phyloP scores from a whole-genome alignment of 2,329 filamentous ascomycete genomes.

The Verticillium nubilum region DNA sequence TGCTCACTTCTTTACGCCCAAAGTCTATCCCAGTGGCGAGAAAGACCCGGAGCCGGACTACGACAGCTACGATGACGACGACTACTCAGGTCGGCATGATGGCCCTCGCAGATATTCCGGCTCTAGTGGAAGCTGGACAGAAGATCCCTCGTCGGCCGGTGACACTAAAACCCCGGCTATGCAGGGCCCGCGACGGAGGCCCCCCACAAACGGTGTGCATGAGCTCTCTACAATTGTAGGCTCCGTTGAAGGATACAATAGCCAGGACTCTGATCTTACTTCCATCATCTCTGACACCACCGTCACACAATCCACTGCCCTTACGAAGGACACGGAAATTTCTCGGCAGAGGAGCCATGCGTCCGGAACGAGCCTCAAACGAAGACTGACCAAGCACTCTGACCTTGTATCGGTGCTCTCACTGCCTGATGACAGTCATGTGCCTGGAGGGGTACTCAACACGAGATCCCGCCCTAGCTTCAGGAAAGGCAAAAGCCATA shows the following conservation, averaged over 20 bases:
- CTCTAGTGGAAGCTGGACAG: constrained; percentile 20
- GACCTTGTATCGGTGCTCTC: constrained; percentile 93
- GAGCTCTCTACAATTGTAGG: constrained; percentile 51
- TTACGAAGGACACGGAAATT: constrained; percentile 40
- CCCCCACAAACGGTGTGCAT: constrained; percentile 50
- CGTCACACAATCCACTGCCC: constrained; percentile 44
- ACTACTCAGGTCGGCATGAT: constrained; percentile 11
- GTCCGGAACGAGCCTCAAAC: constrained; percentile 49
- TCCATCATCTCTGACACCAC: constrained; percentile 46
- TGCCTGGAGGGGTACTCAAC: constrained; percentile 58
- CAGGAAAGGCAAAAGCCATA: constrained; percentile 63
- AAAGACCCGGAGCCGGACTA: constrained; percentile 25
- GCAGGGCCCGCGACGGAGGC: constrained; percentile 28
- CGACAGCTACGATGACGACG: constrained; percentile 16
- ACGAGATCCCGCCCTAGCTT: constrained; percentile 74
- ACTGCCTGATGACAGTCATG: constrained; percentile 51
- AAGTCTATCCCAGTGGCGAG: constrained; percentile 43
- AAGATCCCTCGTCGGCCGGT: constrained; percentile 17
- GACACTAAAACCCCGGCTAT: constrained; percentile 18
- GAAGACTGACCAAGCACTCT: constrained; percentile 82
- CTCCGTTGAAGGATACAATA: constrained; percentile 44
- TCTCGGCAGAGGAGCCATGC: constrained; percentile 43
- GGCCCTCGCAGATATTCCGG: constrained; percentile 24
- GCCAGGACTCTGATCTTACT: constrained; percentile 41
- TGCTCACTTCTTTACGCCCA: constrained; percentile 36